phyloP scores from a whole-genome alignment of 1,284 basidiomycete species.

The Pseudozyma thailandica region DNA sequence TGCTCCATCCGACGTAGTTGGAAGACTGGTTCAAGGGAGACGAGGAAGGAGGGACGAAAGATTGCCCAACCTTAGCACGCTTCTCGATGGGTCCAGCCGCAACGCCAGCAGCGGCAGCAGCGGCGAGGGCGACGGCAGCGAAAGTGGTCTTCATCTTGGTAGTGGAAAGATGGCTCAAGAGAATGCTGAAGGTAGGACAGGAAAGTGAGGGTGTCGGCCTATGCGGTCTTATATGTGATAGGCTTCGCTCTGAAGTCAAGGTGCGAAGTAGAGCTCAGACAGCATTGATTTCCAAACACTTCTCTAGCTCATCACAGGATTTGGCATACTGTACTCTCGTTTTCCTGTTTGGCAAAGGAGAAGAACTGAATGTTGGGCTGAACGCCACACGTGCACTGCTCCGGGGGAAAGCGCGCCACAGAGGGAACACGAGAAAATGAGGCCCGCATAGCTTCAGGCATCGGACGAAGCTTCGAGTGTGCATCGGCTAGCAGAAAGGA shows the following conservation, averaged over 20 bases:
- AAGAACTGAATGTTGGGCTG: not conserved
- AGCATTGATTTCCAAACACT: no score
- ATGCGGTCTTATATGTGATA: no score
- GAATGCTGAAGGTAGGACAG: no score
- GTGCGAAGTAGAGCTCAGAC: no score
- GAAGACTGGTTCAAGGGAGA: constrained; percentile 67
- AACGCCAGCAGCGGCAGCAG: constrained; percentile 69
- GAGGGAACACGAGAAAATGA: no score
- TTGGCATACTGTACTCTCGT: not conserved
- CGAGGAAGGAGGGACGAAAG: constrained; percentile 69
- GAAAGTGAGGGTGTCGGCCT: no score
- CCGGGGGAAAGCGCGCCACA: not conserved
- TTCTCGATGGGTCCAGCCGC: constrained; percentile 40
- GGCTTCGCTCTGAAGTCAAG: no score
- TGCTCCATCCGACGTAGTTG: constrained; percentile 70
- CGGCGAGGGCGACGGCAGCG: constrained; percentile 84
- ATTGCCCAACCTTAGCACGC: constrained; percentile 62
- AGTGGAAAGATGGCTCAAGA: not conserved
- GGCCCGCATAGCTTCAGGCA: no score
- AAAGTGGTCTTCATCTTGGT: constrained; percentile 73
- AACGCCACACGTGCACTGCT: not conserved
- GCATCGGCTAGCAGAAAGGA: no score
- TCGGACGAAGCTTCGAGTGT: no score
- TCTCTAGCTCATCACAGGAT: no score
- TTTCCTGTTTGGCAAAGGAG: no score